Percentiles rank a stretch among this genome's conserved stretches.
These are phyloP conservation scores for Clavispora asparagi DNA, from an alignment of 805 yeast species.

Conservation along the genomic window DNA sequence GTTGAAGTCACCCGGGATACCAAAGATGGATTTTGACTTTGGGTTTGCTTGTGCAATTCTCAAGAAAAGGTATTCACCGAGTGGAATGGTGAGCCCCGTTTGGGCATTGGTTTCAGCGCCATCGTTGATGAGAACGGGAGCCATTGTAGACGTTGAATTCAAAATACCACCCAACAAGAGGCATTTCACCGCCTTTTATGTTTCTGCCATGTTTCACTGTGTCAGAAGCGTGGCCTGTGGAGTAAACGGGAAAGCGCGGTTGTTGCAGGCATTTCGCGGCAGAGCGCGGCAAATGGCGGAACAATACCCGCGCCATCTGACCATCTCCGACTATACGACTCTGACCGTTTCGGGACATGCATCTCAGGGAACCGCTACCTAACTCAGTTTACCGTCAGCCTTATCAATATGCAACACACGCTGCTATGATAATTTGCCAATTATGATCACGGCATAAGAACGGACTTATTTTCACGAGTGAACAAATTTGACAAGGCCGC, in stretches of 20 bases:
- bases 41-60: conserved; percentile 53
- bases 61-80: conserved; percentile 63
- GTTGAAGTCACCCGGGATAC: conserved; percentile 79
- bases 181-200: not conserved
- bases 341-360: not conserved
- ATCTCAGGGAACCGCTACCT: not conserved
- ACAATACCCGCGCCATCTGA: not conserved
- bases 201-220: not conserved
- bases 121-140: conserved; percentile 13
- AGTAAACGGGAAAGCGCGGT: conserved; percentile 1
- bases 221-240: not conserved
- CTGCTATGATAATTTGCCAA: too few species aligned
- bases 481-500: too few species aligned
- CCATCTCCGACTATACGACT: not conserved
- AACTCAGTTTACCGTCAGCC: too few species aligned
- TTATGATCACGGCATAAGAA: too few species aligned
- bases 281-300: not conserved
- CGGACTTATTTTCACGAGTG: too few species aligned
- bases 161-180: not conserved
- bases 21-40: conserved; percentile 50
- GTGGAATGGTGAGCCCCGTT: conserved; percentile 29
- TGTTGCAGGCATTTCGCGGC: conserved; percentile 1
- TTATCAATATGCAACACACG: too few species aligned
- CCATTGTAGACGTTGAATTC: conserved; percentile 4
- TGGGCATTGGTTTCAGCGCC: conserved; percentile 6